These are phyloP conservation scores for Trypanosoma platydactyli DNA, from an alignment of 208 protist genomes.

Conservation along the genomic window DNA sequence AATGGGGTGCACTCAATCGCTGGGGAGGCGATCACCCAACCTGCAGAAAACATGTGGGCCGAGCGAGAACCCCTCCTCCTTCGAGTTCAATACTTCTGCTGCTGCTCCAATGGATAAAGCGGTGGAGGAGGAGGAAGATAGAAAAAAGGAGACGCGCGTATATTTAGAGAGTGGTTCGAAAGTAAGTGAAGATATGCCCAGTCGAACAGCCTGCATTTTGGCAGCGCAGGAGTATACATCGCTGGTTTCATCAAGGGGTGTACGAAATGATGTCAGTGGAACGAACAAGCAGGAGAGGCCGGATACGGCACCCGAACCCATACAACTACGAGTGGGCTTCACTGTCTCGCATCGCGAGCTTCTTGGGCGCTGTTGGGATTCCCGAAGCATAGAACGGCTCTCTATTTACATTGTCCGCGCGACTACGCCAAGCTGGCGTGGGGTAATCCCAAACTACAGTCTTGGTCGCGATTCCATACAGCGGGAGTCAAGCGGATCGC, in stretches of 20 bases:
- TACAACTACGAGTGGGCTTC: slow-evolving; percentile 63
- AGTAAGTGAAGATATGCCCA: too few species aligned
- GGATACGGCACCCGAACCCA: slow-evolving; percentile 27
- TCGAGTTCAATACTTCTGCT: too few species aligned
- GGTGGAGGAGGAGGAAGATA: too few species aligned
- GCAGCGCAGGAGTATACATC: too few species aligned
- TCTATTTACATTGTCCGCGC: slow-evolving; percentile 41
- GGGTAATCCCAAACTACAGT: slow-evolving; percentile 5
- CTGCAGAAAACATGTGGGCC: neutral
- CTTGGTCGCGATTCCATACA: neutral
- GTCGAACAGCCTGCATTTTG: too few species aligned
- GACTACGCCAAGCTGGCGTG: slow-evolving; percentile 22
- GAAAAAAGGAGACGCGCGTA: too few species aligned
- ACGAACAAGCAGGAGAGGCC: neutral
- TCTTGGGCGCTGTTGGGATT: slow-evolving; percentile 79
- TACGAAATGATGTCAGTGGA: neutral
- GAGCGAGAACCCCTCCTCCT: too few species aligned
- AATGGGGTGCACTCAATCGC: slow-evolving; percentile 41
- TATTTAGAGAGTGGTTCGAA: too few species aligned
- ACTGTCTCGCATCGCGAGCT: slow-evolving; percentile 64
- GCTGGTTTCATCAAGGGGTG: too few species aligned
- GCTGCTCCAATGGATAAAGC: too few species aligned
- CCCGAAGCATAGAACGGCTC: slow-evolving; percentile 45
- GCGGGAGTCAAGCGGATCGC: neutral
- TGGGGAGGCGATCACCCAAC: neutral